These are phyloP conservation scores for Heracleum sosnowskyi DNA, from an alignment of 129 eudicot species.

Conservation along the genomic window DNA sequence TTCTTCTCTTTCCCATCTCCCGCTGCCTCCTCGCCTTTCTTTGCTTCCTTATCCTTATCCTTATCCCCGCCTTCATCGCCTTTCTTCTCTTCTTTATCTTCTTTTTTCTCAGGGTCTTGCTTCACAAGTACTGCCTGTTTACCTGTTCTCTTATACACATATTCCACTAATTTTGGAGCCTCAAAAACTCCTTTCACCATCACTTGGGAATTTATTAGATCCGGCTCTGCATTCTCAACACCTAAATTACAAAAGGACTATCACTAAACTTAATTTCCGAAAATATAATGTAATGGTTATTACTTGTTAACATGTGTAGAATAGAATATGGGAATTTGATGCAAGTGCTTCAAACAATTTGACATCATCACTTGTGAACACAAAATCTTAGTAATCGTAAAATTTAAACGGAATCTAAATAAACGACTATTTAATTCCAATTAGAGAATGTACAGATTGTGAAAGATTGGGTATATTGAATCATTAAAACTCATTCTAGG, in stretches of 20 bases:
- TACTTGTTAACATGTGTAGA: neutral
- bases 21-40: slow-evolving; percentile 23
- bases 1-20: slow-evolving; percentile 19
- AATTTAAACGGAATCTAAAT: neutral
- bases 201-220: slow-evolving; percentile 75
- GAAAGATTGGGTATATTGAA: slow-evolving; percentile 19
- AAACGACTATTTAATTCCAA: slow-evolving; percentile 15
- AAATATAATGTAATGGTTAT: neutral
- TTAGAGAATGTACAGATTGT: slow-evolving; percentile 26
- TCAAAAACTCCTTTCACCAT: slow-evolving; percentile 62
- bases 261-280: neutral
- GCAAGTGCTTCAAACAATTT: neutral
- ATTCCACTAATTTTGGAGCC: slow-evolving; percentile 47
- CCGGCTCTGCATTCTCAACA: slow-evolving; percentile 79
- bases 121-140: slow-evolving; percentile 62
- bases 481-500: slow-evolving; percentile 13
- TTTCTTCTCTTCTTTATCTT: slow-evolving; percentile 32
- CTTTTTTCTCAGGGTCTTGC: slow-evolving; percentile 57
- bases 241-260: slow-evolving; percentile 28
- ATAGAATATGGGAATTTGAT: neutral
- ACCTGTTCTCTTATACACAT: slow-evolving; percentile 63
- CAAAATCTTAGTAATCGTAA: neutral
- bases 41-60: slow-evolving; percentile 13
- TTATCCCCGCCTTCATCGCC: slow-evolving; percentile 20
- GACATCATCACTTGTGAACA: neutral